Conservation (phyloP, 1,139 yeast species). For the Sugiyamaella pinicola region DNA sequence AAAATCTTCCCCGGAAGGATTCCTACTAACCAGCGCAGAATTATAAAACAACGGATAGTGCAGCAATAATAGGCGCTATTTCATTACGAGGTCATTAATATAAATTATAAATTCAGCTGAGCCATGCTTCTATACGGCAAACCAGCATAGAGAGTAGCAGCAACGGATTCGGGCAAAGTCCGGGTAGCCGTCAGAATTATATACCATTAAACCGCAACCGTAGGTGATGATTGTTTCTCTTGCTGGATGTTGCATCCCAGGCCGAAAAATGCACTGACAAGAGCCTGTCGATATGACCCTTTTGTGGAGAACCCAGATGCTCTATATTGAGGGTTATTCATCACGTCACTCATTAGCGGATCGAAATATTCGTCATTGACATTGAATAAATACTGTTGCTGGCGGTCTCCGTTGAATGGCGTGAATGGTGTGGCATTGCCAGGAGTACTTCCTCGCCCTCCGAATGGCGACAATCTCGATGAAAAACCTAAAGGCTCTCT, state of each 20-base stretch:
- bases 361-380: conserved; percentile 58
- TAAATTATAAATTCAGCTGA: not conserved
- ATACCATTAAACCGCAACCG: not conserved
- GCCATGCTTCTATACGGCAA: conserved; percentile 2
- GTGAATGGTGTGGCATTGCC: conserved; percentile 75
- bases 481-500: conserved; percentile 32
- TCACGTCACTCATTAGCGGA: conserved; percentile 61
- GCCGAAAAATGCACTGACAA: conserved; percentile 89
- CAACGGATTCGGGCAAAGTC: no score
- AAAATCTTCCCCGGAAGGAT: no score
- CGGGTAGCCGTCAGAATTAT: not conserved
- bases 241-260: conserved; percentile 74
- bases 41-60: conserved; percentile 31
- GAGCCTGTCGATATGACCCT: conserved; percentile 69
- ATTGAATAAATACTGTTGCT: conserved; percentile 50
- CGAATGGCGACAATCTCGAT: conserved; percentile 10
- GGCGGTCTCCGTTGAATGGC: conserved; percentile 91
- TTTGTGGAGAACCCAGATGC: conserved; percentile 86
- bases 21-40: conserved; percentile 23
- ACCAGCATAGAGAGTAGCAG: no score
- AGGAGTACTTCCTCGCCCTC: conserved; percentile 11
- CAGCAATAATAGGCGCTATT: conserved; percentile 19
- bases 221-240: conserved; percentile 53
- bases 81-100: conserved; percentile 22
- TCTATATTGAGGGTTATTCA: conserved; percentile 64